A percentile compares a stretch with the other conserved stretches of the same genome.
phyloP scores from a whole-genome alignment of 169 alveolate genomes.

The Plasmodium blacklocki region DNA sequence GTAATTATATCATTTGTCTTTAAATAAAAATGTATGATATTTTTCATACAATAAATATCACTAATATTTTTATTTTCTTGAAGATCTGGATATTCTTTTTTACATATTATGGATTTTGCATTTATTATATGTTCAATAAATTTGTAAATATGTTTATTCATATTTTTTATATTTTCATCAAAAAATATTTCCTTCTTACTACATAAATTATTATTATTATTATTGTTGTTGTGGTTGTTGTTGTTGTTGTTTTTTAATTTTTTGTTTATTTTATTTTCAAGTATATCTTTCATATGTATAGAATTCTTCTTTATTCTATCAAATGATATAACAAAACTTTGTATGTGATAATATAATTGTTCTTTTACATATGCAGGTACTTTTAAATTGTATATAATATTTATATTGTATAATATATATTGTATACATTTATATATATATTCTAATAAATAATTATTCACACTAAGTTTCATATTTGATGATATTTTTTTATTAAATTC shows the following conservation, averaged over 20 bases:
- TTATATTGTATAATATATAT: constrained; percentile 6
- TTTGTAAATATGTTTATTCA: constrained; percentile 23
- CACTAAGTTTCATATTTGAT: constrained; percentile 19
- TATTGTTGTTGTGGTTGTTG: not conserved
- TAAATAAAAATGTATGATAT: constrained; percentile 31
- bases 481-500: not conserved
- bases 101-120: constrained; percentile 44
- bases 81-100: constrained; percentile 65
- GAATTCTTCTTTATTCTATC: not conserved
- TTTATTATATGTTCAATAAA: constrained; percentile 22
- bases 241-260: no score
- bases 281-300: no score
- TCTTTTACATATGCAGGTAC: constrained; percentile 51
- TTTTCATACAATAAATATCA: constrained; percentile 31
- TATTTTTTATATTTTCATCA: constrained; percentile 7
- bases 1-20: not conserved
- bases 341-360: constrained; percentile 6
- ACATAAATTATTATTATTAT: not conserved
- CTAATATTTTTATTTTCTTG: constrained; percentile 43
- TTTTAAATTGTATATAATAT: constrained; percentile 18
- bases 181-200: not conserved
- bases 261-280: no score
- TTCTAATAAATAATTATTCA: constrained; percentile 36
- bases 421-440: constrained; percentile 9
- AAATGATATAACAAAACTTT: constrained; percentile 11